Percentiles rank a stretch among this genome's conserved stretches.
Conservation (phyloP, 2,329 filamentous ascomycete genomes). For the Cladobotryum protrusum region DNA sequence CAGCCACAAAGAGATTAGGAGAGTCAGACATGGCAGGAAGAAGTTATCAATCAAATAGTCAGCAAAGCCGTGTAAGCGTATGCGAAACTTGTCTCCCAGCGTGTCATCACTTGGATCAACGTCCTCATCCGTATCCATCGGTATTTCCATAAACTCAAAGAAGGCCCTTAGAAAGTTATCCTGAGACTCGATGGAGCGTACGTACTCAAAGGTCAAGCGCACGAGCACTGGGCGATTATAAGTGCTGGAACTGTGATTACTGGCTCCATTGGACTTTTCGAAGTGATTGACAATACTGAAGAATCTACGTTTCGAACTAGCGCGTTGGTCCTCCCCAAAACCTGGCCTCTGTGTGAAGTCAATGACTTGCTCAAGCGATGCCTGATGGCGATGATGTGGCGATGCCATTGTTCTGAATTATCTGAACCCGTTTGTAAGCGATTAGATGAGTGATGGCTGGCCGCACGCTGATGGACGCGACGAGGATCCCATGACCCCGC, state of each 20-base stretch:
- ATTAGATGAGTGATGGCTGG: no score
- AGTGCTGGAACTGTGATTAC: neutral
- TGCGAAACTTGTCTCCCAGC: neutral
- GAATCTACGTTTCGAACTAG: neutral
- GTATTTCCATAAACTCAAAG: neutral
- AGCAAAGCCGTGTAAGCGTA: neutral
- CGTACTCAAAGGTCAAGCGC: neutral
- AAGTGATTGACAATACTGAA: neutral
- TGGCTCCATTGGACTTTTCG: neutral
- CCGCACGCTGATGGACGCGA: no score
- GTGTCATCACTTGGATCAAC: neutral
- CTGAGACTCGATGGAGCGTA: neutral
- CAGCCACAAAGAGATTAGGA: neutral
- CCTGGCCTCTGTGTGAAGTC: neutral
- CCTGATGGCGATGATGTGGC: neutral
- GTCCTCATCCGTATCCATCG: neutral
- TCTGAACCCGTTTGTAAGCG: no score
- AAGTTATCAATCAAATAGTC: conserved; percentile 9
- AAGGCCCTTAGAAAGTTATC: neutral
- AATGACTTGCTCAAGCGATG: neutral
- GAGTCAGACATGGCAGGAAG: conserved; percentile 7
- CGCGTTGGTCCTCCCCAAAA: neutral
- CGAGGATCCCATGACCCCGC: no score
- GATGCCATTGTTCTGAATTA: no score
- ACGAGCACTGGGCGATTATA: neutral